These are phyloP conservation scores for Coix lacrymajobi DNA, from an alignment of 176 grass and related monocot genomes.

Conservation along the genomic window DNA sequence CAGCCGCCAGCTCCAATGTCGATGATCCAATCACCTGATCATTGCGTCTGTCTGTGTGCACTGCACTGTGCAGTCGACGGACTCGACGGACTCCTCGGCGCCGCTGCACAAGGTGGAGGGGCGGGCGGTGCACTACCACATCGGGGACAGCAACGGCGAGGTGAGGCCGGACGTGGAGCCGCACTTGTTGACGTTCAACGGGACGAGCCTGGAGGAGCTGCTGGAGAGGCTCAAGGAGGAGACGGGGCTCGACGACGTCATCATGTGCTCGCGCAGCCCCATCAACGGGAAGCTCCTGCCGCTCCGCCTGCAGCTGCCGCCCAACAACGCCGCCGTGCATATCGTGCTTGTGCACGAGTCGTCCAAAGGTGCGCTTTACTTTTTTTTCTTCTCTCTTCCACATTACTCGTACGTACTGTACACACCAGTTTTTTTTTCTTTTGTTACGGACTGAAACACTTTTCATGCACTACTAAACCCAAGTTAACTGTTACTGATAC, in stretches of 20 bases:
- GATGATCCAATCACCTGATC: neutral
- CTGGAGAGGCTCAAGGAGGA: constrained; percentile 49
- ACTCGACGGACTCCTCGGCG: constrained; percentile 33
- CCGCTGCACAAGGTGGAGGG: constrained; percentile 66
- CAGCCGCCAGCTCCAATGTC: too few species aligned
- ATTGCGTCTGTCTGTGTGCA: too few species aligned
- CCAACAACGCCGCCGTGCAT: constrained; percentile 66
- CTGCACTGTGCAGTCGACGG: constrained; percentile 5
- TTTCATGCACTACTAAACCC: too few species aligned
- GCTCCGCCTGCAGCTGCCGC: constrained; percentile 64
- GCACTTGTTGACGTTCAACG: constrained; percentile 51
- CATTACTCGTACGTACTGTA: too few species aligned
- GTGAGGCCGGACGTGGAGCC: constrained; percentile 22
- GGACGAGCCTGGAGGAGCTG: constrained; percentile 56
- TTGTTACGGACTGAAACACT: too few species aligned
- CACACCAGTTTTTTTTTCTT: too few species aligned
- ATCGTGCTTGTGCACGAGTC: constrained; percentile 49
- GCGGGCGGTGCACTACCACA: constrained; percentile 47
- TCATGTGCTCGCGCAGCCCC: constrained; percentile 54
- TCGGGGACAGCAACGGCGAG: constrained; percentile 48
- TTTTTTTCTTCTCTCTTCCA: too few species aligned
- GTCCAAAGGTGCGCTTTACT: constrained; percentile 34
- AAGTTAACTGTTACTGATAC: too few species aligned
- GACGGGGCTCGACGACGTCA: constrained; percentile 40
- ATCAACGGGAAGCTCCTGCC: constrained; percentile 56